Base-by-base conservation (phyloP, 108 stramenopile species). In the Cyclotella kingstonii region DNA sequence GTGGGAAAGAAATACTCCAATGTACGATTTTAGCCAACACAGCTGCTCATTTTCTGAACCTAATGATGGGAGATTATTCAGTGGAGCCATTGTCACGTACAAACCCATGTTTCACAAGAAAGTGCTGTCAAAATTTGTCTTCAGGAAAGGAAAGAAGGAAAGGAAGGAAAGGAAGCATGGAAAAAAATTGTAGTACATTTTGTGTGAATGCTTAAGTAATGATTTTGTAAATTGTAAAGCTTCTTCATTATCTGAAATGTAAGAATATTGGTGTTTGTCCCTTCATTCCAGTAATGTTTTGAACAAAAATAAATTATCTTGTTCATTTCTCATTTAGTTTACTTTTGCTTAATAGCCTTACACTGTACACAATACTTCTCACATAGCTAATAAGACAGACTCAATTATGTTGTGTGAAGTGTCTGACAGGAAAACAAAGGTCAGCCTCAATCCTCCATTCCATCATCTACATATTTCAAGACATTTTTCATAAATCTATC, bases 401-500 rank as follows among this genome's bases (percentile, higher is more conserved):
- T n/a, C n/a, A n/a, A n/a, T n/a, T n/a, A n/a, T n/a, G n/a, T n/a
- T n/a, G n/a, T n/a, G n/a, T n/a, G n/a, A n/a, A n/a, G n/a, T n/a
- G n/a, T n/a, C n/a, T n/a, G n/a, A n/a, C n/a, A n/a, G n/a, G n/a
- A n/a, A n/a, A n/a, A n/a, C n/a, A n/a, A n/a, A n/a, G n/a, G n/a
- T n/a, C n/a, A n/a, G n/a, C 23, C 3, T 66, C 19, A 66, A 42
- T 90, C 86, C 39, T 91, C 93, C 81, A 91, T 77, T 8, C 87
- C 93, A 46, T 94, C 87, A 19, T 87, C 88, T 0, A 91, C 94
- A 62, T 89, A 93, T 72, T 87, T 76, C 36, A 97, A 68, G 49
- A 98, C 80, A 43, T 93, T 91, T 60, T 81, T 81, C 86, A 97
- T 84, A 80, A 97, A 98, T 28, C 73, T 81, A 56, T 89, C 91